phyloP scores from a whole-genome alignment of 2,329 filamentous ascomycete genomes.

The Lachnellula cervina region DNA sequence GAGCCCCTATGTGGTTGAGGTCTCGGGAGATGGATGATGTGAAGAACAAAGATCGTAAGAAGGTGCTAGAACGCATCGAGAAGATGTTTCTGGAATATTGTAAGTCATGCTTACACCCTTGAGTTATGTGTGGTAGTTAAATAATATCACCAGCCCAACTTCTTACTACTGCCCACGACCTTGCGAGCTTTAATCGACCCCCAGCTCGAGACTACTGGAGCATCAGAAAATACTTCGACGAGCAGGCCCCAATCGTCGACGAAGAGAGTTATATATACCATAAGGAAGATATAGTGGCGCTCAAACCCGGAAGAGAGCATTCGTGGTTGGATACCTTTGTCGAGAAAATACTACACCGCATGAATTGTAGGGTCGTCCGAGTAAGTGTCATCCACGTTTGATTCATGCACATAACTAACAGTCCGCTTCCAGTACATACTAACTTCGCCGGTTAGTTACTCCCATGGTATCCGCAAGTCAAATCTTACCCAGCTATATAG shows the following conservation, averaged over 20 bases:
- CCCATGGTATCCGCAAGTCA: too few relatives aligned
- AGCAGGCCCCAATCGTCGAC: constrained; percentile 20
- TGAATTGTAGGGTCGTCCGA: too few relatives aligned
- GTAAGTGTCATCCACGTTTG: too few relatives aligned
- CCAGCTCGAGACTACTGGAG: constrained; percentile 31
- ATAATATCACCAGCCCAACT: constrained; percentile 5
- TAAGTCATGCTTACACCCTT: too few relatives aligned
- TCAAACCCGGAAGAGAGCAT: constrained; percentile 35
- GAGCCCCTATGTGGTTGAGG: constrained; percentile 1
- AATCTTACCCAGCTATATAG: too few relatives aligned
- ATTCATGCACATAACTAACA: too few relatives aligned
- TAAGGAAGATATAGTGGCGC: constrained; percentile 38
- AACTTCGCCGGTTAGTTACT: too few relatives aligned
- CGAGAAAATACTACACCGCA: constrained; percentile 23
- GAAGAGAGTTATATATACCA: constrained; percentile 32
- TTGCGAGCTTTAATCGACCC: constrained; percentile 22
- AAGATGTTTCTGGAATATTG: too few relatives aligned
- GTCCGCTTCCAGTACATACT: too few relatives aligned
- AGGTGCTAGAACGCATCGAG: too few relatives aligned
- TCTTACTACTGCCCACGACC: constrained; percentile 15
- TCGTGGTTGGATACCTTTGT: constrained; percentile 36
- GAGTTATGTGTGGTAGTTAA: too few relatives aligned
- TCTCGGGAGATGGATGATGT: constrained; percentile 2
- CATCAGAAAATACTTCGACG: constrained; percentile 26
- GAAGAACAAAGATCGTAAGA: background rate